Evolutionary conservation across 352 stramenopile species (phyloP), one percentile per base, ranked within the genome.

Genomic region (Elongisporangium prolatum): DNA sequence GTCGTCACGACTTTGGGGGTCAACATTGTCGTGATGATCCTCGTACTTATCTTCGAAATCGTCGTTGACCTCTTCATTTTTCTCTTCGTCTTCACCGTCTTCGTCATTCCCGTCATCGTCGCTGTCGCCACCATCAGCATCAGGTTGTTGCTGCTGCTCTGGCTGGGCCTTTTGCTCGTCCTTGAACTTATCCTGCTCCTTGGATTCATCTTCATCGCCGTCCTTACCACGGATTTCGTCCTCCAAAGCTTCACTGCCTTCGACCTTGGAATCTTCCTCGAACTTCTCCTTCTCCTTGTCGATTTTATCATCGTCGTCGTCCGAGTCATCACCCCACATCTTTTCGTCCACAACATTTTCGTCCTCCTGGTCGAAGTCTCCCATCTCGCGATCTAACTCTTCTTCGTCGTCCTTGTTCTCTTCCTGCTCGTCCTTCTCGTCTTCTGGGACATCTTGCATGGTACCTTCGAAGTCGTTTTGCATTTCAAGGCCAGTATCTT

Each of bases 301-400:
- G 53, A 98, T 96, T 18, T 93, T 80, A n/a, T 97, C 84, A 21
- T 97, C 86, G 37, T 97, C 83, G 62, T 97, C 84, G 60, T 98
- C 86, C 47, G 89, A 91, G 56, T 97, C 86, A 34, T 97, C 85
- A 16, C 87, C 95, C 97, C 97, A 99, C 78, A 99, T 95, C 76
- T 99, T 99, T 76, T 99, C 97, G 67, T 99, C 97, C 24, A 99
- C 96, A 17, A 99, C 96, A 61, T 99, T 97, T 60, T 99, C 97
- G 49, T 98, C 91, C 21, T 98, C 88, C 47, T 96, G 84, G 49
- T 97, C 93, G 54, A 97, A 91, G 21, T 99, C 97, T 21, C 97
- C 98, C 97, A 99, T 99, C 78, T 99, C 97, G 28, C 97, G 87
- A 66, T 99, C 98, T 2, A 99, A 78, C 60, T 99, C 97, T 73